Percentiles rank a stretch among this genome's conserved stretches.
Evolutionary conservation across 73 alveolate species (phyloP).

Genomic region (Tetrahymena malaccensis): DNA sequence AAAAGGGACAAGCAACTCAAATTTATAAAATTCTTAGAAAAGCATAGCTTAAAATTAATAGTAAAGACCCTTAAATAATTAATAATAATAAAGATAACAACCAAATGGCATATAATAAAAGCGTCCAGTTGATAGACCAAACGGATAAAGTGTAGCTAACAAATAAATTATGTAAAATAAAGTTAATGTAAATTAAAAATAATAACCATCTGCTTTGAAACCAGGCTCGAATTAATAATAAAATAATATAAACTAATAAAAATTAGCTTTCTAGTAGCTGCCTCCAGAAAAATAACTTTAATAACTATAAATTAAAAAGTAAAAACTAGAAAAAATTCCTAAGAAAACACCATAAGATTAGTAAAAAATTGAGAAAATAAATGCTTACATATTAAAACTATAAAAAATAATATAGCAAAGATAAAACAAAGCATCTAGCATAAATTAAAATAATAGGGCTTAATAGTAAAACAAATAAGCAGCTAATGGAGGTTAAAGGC

Average conservation of each 20-base stretch:
- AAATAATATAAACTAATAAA: background rate
- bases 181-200: too few relatives aligned
- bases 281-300: background rate
- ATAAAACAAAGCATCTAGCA: background rate
- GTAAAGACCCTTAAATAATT: background rate
- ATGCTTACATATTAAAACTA: background rate
- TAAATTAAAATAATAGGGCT: background rate
- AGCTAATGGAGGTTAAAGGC: background rate
- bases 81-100: background rate
- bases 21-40: background rate
- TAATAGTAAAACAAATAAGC: background rate
- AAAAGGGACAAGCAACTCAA: background rate
- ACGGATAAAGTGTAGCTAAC: background rate
- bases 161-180: too few relatives aligned
- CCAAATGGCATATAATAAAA: background rate
- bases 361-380: background rate
- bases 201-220: background rate
- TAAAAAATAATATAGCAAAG: background rate
- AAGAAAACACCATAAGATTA: background rate
- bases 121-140: background rate
- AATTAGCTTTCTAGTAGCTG: background rate
- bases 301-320: background rate
- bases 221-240: background rate
- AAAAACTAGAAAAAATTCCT: background rate
- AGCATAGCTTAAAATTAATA: background rate